Evolutionary conservation across 2,329 filamentous ascomycete species (phyloP).

Genomic region (Cordyceps cicadae): DNA sequence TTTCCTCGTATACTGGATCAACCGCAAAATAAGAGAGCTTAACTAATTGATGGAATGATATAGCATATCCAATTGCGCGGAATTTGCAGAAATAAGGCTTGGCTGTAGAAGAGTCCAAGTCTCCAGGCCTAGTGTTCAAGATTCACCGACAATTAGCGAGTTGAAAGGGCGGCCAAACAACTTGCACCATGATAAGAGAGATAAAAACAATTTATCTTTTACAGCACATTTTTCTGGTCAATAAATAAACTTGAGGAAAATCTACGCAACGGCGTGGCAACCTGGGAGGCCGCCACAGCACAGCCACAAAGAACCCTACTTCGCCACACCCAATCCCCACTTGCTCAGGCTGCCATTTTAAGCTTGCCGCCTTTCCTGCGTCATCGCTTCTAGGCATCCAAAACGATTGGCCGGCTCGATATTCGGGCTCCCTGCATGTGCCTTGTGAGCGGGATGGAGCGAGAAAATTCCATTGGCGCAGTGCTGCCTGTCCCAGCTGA

Average conservation of each 20-base stretch:
- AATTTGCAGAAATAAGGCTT: not conserved
- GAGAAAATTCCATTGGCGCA: conserved; percentile 7
- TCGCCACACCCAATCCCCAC: not conserved
- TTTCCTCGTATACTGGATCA: not conserved
- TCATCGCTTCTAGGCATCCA: conserved; percentile 3
- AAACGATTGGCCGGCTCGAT: not conserved
- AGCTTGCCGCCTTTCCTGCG: not conserved
- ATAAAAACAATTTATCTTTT: too few species aligned
- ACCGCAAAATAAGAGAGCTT: not conserved
- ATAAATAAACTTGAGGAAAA: too few species aligned
- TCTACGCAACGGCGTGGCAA: not conserved
- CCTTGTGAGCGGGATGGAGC: conserved; percentile 4
- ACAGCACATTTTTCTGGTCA: too few species aligned
- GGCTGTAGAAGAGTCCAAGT: not conserved
- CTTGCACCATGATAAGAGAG: too few species aligned
- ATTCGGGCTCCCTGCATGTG: not conserved
- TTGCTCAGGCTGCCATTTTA: not conserved
- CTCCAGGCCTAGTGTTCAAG: too few species aligned
- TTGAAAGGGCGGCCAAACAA: too few species aligned
- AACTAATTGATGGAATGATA: not conserved
- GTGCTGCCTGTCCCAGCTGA: not conserved
- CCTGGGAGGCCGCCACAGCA: not conserved
- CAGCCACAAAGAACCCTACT: not conserved
- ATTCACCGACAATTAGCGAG: too few species aligned
- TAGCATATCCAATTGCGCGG: not conserved